Base-by-base conservation (phyloP, 305 asterid species). In the Ruellia speciosa region DNA sequence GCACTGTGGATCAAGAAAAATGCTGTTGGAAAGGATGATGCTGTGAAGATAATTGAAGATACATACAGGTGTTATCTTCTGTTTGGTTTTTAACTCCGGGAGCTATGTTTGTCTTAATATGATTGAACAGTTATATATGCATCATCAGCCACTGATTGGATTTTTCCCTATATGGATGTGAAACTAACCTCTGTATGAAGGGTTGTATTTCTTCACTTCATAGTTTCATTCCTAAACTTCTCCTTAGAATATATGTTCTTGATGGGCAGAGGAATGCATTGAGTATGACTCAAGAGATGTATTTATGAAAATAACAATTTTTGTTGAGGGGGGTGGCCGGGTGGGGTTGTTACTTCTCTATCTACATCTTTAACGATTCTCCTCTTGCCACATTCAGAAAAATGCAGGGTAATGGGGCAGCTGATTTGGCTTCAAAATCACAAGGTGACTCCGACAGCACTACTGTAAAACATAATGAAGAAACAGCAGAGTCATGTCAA, bases 321-420 rank as follows among this genome's bases (percentile, higher is more conserved):
- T 33, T 33, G 37, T 4, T 33, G 37, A 8, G 37, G 37, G 37
- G 4, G 4, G 37, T 33, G 37, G 8, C 11, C 1, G 41, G 3
- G 41, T 37, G 12, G 9, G 41, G 41, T 7, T 37, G 41, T 37
- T 10, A 37, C 9, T 37, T 37, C 41, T 6, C 6, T 2, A 5
- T 52, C 35, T 0, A 24, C 31, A 24, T 24, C 31, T 24, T 24
- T 24, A 24, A 24, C 31, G 31, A 24, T 19, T 13, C 46, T n/a
- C 9, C 2, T 14, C 1, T 39, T 66, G 16, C 11, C 49, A 12
- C 5, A 4, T 7, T 59, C 79, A 93, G 99, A 63, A 93, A 89
- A 79, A 84, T 88, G 99, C 95, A 88, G 88, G 90, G 64, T 58
- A 72, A 83, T 49, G 99, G 96, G 60, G 83, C 89, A n/a, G 66